Evolutionary conservation across 2,329 filamentous ascomycete species (phyloP).

Genomic region (Monosporascus sp.): DNA sequence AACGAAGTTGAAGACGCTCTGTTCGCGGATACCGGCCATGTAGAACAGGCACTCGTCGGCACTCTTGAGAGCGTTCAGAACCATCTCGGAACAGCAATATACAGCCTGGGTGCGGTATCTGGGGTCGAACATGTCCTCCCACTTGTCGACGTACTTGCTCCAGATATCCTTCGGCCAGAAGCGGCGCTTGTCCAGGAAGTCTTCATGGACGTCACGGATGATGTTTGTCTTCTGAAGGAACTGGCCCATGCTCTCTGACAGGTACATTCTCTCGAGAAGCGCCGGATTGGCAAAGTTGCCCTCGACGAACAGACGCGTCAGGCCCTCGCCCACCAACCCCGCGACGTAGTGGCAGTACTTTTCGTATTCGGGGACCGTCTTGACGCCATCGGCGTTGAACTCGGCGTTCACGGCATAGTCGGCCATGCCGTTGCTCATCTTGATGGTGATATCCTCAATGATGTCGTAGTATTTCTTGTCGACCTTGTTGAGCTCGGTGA

Average conservation of each 20-base stretch:
- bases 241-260: slow-evolving; percentile 94
- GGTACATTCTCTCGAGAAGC: slow-evolving; percentile 68
- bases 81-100: slow-evolving; percentile 88
- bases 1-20: slow-evolving; percentile 98
- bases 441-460: slow-evolving; percentile 85
- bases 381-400: slow-evolving; percentile 64
- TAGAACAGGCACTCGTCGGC: slow-evolving; percentile 96
- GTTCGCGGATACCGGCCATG: slow-evolving; percentile 88
- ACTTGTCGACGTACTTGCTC: slow-evolving; percentile 88
- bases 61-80: slow-evolving; percentile 80
- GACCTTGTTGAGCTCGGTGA: slow-evolving; percentile 81
- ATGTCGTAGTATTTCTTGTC: slow-evolving; percentile 80
- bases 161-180: slow-evolving; percentile 98
- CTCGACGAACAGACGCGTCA: slow-evolving; percentile 86
- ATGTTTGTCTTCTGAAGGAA: slow-evolving; percentile 99
- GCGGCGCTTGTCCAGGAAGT: slow-evolving; percentile 77
- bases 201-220: slow-evolving; percentile 90
- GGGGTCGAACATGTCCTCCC: slow-evolving; percentile 83
- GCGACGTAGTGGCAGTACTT: slow-evolving; percentile 97
- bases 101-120: slow-evolving; percentile 73
- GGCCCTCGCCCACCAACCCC: slow-evolving; percentile 92
- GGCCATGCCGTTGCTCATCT: slow-evolving; percentile 99
- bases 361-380: slow-evolving; percentile 86
- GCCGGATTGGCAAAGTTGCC: slow-evolving; percentile 81
- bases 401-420: slow-evolving; percentile 86